Percentiles rank a stretch among this genome's conserved stretches.
phyloP scores from a whole-genome alignment of 2,329 filamentous ascomycete genomes.

The Pezicula neosporulosa region DNA sequence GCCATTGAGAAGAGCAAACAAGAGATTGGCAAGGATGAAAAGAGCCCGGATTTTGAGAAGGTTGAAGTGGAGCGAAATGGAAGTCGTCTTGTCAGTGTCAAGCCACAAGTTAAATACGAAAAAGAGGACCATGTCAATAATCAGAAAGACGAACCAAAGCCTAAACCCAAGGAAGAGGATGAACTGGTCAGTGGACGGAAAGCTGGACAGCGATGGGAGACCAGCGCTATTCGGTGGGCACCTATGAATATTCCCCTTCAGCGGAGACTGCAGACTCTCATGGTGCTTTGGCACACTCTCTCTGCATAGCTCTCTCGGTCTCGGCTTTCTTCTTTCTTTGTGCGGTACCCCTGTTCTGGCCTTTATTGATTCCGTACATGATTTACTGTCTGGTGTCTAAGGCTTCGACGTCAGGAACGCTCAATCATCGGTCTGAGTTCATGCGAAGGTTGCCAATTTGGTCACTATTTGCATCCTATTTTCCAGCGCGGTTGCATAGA shows the following conservation, averaged over 20 bases:
- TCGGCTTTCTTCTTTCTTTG: conserved; percentile 88
- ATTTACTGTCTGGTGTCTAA: conserved; percentile 80
- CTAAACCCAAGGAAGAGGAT: conserved; percentile 17
- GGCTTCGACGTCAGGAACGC: conserved; percentile 69
- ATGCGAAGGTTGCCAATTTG: conserved; percentile 73
- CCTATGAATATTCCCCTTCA: conserved; percentile 71
- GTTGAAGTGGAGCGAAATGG: conserved; percentile 18
- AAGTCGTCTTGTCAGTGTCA: conserved; percentile 21
- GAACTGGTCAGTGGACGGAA: conserved; percentile 24
- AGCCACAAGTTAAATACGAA: conserved; percentile 16
- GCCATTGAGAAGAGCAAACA: not conserved
- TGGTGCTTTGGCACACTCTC: conserved; percentile 70
- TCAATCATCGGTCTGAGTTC: conserved; percentile 71
- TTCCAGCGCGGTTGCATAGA: conserved; percentile 83
- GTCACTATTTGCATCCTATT: conserved; percentile 90
- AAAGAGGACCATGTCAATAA: conserved; percentile 9
- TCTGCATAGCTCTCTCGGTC: conserved; percentile 66
- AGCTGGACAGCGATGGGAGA: conserved; percentile 29
- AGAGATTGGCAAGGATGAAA: conserved; percentile 6
- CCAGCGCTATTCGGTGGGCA: conserved; percentile 71
- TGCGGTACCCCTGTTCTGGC: conserved; percentile 90
- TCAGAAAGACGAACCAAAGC: conserved; percentile 12
- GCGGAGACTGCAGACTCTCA: conserved; percentile 72
- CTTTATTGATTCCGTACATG: conserved; percentile 70
- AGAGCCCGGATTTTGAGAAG: conserved; percentile 18